phyloP scores from a whole-genome alignment of 2,329 filamentous ascomycete genomes.

The Trichoderma atrobrunneum region DNA sequence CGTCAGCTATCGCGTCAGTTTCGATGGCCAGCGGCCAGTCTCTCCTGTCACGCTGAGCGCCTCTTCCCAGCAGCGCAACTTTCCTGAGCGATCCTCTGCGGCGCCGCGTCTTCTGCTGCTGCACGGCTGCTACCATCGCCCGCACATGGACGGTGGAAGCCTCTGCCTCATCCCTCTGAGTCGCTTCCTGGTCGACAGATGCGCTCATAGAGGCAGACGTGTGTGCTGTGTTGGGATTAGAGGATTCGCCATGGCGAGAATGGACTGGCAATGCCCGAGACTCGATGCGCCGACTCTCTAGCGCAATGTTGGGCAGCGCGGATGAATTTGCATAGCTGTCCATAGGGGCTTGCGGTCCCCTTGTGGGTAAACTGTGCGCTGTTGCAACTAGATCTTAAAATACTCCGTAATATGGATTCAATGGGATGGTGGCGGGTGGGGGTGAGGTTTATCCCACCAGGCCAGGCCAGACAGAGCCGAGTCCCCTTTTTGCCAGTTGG shows the following conservation, averaged over 20 bases:
- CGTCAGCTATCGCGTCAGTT: slow-evolving; percentile 32
- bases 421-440: background rate
- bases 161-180: slow-evolving; percentile 32
- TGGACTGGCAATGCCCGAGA: background rate
- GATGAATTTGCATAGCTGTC: background rate
- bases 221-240: slow-evolving; percentile 56
- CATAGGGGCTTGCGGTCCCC: background rate
- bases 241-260: background rate
- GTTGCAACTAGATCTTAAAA: slow-evolving; percentile 6
- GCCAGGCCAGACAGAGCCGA: background rate
- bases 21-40: slow-evolving; percentile 50
- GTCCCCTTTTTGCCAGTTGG: slow-evolving; percentile 3
- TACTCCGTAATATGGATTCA: background rate
- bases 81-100: slow-evolving; percentile 85
- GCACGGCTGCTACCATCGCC: slow-evolving; percentile 32
- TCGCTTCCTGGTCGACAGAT: slow-evolving; percentile 31
- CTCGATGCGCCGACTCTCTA: background rate
- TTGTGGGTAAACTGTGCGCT: background rate
- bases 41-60: slow-evolving; percentile 58
- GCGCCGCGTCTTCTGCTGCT: slow-evolving; percentile 56
- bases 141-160: slow-evolving; percentile 22
- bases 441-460: background rate
- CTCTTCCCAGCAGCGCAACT: slow-evolving; percentile 76
- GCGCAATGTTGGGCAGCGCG: background rate
- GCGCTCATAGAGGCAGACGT: slow-evolving; percentile 58